Percentiles rank a stretch among this genome's conserved stretches.
Evolutionary conservation across 2,329 filamentous ascomycete species (phyloP).

Genomic region (Trichoderma asperellum): DNA sequence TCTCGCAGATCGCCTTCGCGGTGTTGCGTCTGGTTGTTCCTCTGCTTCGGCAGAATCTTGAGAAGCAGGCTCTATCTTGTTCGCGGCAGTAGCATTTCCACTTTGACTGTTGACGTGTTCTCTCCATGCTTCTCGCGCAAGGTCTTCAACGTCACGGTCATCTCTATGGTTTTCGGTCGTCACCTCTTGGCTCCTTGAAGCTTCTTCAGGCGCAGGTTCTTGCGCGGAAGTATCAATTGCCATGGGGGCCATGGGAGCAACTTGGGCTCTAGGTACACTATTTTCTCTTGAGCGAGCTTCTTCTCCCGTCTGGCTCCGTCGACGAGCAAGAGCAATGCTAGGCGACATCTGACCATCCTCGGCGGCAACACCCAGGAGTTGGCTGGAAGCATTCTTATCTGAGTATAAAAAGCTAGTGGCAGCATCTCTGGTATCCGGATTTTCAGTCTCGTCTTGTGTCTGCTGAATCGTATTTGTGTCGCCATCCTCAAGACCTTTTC

Average conservation of each 20-base stretch:
- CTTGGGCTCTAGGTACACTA: conserved; percentile 31
- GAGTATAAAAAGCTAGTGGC: no score
- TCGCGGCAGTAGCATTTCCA: conserved; percentile 26
- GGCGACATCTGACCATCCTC: conserved; percentile 39
- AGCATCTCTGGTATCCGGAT: no score
- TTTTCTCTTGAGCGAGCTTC: conserved; percentile 38
- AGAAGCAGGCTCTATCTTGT: conserved; percentile 22
- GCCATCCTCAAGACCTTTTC: conserved; percentile 35
- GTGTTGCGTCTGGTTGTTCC: conserved; percentile 28
- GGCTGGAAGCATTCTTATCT: conserved; percentile 17
- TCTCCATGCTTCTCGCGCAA: conserved; percentile 44
- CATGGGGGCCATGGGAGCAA: conserved; percentile 31
- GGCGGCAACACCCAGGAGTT: conserved; percentile 29
- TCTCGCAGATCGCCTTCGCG: conserved; percentile 42
- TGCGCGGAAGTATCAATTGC: conserved; percentile 24
- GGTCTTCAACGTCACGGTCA: conserved; percentile 37
- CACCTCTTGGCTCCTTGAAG: conserved; percentile 18
- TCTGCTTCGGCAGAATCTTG: conserved; percentile 21
- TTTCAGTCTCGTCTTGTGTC: conserved; percentile 31
- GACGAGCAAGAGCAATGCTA: conserved; percentile 36
- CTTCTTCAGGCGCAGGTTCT: conserved; percentile 20
- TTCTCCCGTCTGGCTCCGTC: conserved; percentile 36
- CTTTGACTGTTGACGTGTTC: conserved; percentile 41
- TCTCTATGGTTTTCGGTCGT: conserved; percentile 4
- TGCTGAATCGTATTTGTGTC: conserved; percentile 30